These are phyloP conservation scores for Backusella liffmaniae DNA, from an alignment of 192 early-diverging fungal genomes.

Conservation along the genomic window DNA sequence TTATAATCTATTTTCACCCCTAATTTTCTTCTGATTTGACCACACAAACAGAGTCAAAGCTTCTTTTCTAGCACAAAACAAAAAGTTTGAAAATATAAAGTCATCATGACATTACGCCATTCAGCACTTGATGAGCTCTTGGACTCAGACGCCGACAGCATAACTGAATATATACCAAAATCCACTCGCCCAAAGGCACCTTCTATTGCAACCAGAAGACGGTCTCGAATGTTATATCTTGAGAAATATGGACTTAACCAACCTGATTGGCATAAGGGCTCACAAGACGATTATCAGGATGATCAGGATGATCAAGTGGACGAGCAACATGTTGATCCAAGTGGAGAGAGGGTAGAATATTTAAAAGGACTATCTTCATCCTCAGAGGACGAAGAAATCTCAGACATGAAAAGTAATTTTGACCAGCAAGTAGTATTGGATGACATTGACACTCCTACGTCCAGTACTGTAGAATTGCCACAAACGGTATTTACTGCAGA, in stretches of 20 bases:
- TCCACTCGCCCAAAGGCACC: not conserved
- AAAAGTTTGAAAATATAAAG: not conserved
- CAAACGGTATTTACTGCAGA: not conserved
- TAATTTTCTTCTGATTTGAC: not conserved
- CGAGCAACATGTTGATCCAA: not conserved
- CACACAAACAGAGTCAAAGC: not conserved
- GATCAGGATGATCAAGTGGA: not conserved
- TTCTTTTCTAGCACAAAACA: not conserved
- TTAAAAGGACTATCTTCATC: not conserved
- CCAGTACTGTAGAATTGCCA: not conserved
- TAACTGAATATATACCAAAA: not conserved
- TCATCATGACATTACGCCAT: slow-evolving; percentile 6
- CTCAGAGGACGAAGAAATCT: not conserved
- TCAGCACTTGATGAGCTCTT: not conserved
- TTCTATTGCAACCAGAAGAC: slow-evolving; percentile 2
- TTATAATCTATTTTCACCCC: not conserved
- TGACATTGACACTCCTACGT: not conserved
- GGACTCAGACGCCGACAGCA: not conserved
- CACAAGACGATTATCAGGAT: not conserved
- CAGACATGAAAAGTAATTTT: not conserved
- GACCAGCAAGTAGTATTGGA: not conserved
- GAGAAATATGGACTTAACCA: slow-evolving; percentile 29
- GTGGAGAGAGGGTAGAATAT: not conserved
- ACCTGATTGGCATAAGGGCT: slow-evolving; percentile 20
- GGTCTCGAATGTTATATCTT: slow-evolving; percentile 24